Percentiles rank a stretch among this genome's conserved stretches.
These are phyloP conservation scores for Ogataea corticis DNA, from an alignment of 805 yeast genomes.

Conservation along the genomic window DNA sequence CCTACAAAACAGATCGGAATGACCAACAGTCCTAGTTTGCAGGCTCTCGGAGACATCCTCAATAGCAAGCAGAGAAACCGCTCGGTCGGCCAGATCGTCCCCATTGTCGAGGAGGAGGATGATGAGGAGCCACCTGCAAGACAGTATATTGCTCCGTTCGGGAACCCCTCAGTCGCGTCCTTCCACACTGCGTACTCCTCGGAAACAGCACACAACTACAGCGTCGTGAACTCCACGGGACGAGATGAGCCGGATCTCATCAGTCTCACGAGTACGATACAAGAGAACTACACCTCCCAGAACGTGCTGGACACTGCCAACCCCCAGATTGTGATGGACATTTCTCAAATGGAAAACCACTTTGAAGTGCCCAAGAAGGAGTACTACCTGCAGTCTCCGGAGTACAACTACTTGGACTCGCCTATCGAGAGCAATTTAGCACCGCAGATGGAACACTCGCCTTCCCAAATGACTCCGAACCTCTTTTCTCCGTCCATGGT, in stretches of 20 bases:
- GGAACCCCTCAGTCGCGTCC: slow-evolving; percentile 30
- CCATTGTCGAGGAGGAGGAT: slow-evolving; percentile 24
- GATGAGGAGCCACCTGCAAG: slow-evolving; percentile 15
- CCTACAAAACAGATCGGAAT: slow-evolving; percentile 35
- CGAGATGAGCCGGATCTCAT: slow-evolving; percentile 29
- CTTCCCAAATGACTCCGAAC: slow-evolving; percentile 28
- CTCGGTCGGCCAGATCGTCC: slow-evolving; percentile 6
- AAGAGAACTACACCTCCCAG: slow-evolving; percentile 8
- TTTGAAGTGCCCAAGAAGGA: no score
- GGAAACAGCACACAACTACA: slow-evolving; percentile 15
- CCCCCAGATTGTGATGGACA: no score
- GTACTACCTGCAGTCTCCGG: no score
- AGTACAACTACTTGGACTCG: no score
- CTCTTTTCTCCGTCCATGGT: slow-evolving; percentile 33
- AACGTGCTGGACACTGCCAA: neutral
- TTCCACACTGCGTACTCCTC: slow-evolving; percentile 34
- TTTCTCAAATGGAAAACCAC: no score
- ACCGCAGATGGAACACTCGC: neutral
- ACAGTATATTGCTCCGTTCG: neutral
- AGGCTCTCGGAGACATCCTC: slow-evolving; percentile 35
- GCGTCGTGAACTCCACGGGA: slow-evolving; percentile 10
- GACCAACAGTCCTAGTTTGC: slow-evolving; percentile 38
- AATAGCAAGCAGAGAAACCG: slow-evolving; percentile 25
- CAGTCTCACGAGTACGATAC: slow-evolving; percentile 31
- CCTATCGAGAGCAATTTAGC: neutral